A percentile compares a stretch with the other conserved stretches of the same genome.
phyloP scores from a whole-genome alignment of 2,329 filamentous ascomycete genomes.

The Xylaria sp. region DNA sequence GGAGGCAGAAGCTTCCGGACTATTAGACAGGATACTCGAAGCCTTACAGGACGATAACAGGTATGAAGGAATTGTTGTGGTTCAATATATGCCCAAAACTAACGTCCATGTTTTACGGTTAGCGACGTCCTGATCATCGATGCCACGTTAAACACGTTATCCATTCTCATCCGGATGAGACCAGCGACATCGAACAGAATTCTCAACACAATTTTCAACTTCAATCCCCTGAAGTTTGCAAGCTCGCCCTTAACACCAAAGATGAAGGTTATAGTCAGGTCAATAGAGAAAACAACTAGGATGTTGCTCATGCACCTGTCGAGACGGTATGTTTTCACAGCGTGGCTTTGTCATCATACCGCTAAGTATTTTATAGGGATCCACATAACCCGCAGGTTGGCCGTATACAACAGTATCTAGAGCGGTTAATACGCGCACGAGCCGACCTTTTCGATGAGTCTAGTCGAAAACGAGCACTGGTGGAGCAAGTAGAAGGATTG shows the following conservation, averaged over 20 bases:
- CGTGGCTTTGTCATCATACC: slow-evolving; percentile 17
- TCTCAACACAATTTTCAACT: slow-evolving; percentile 80
- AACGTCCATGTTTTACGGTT: slow-evolving; percentile 24
- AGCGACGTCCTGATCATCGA: slow-evolving; percentile 89
- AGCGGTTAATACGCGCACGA: slow-evolving; percentile 77
- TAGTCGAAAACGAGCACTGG: slow-evolving; percentile 74
- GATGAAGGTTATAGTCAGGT: slow-evolving; percentile 80
- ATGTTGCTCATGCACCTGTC: slow-evolving; percentile 81
- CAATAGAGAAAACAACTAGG: slow-evolving; percentile 91
- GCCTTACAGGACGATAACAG: slow-evolving; percentile 85
- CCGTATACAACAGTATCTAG: slow-evolving; percentile 85
- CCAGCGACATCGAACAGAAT: slow-evolving; percentile 84
- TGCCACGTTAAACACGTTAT: slow-evolving; percentile 86
- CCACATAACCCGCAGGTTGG: slow-evolving; percentile 74
- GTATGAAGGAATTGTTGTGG: slow-evolving; percentile 51
- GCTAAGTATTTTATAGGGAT: slow-evolving; percentile 57
- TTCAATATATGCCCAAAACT: slow-evolving; percentile 12
- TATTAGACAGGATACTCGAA: slow-evolving; percentile 84
- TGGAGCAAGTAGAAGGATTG: slow-evolving; percentile 70
- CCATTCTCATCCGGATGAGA: slow-evolving; percentile 79
- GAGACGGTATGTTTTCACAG: slow-evolving; percentile 62
- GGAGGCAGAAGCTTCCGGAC: slow-evolving; percentile 88
- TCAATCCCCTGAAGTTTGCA: slow-evolving; percentile 85
- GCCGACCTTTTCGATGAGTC: slow-evolving; percentile 79
- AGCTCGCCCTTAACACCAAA: slow-evolving; percentile 77